Conservation (phyloP, 108 stramenopile genomes). For the Skeletonema tropicum region DNA sequence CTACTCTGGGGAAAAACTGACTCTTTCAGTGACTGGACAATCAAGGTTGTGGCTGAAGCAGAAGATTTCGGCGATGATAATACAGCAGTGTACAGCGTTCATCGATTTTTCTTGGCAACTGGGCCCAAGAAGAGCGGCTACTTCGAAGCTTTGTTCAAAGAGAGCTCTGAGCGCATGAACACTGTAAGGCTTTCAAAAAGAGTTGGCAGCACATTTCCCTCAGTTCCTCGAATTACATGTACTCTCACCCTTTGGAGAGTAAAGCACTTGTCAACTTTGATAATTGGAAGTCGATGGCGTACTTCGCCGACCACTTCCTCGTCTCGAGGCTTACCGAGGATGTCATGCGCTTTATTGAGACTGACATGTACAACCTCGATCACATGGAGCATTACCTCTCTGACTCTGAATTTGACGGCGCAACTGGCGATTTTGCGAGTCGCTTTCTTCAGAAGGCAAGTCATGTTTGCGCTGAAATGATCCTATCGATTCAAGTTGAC, state of each 20-base stretch:
- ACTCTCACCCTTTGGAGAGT: slow-evolving; percentile 1
- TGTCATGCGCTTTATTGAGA: slow-evolving; percentile 2
- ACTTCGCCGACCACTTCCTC: slow-evolving; percentile 16
- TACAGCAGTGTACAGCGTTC: slow-evolving; percentile 29
- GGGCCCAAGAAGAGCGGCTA: slow-evolving; percentile 49
- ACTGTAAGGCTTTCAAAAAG: slow-evolving; percentile 18
- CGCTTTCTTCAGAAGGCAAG: neutral
- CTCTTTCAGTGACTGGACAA: slow-evolving; percentile 51
- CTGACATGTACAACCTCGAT: slow-evolving; percentile 6
- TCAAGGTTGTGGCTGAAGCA: slow-evolving; percentile 29
- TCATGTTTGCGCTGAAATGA: neutral
- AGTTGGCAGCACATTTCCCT: slow-evolving; percentile 30
- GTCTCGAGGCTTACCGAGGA: slow-evolving; percentile 20
- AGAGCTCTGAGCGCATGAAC: slow-evolving; percentile 22
- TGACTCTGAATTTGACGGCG: neutral
- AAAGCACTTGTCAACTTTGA: neutral
- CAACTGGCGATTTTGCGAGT: neutral
- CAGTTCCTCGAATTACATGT: slow-evolving; percentile 44
- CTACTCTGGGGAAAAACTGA: slow-evolving; percentile 36
- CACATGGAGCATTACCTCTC: neutral
- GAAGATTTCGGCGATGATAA: slow-evolving; percentile 6
- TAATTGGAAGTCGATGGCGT: slow-evolving; percentile 8
- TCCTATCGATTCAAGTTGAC: slow-evolving; percentile 4
- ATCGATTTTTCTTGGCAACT: slow-evolving; percentile 25
- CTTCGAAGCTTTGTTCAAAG: slow-evolving; percentile 35